phyloP scores from a whole-genome alignment of 2,329 filamentous ascomycete species.

The Coleophoma crateriformis region DNA sequence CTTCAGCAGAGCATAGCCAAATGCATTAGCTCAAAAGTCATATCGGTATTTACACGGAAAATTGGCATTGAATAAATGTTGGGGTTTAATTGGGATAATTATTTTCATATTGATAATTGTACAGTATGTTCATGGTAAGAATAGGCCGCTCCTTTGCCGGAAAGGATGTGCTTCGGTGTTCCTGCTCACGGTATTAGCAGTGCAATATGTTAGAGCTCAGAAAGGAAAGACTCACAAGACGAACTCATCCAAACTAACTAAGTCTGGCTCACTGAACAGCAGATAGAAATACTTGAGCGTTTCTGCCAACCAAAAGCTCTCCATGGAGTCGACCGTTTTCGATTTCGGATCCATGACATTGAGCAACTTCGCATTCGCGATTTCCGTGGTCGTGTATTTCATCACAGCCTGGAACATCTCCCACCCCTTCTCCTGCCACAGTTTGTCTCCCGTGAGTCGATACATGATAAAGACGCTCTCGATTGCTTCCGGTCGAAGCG shows the following conservation, averaged over 20 bases:
- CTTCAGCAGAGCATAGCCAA: too few relatives aligned
- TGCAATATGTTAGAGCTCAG: neutral
- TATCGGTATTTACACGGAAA: too few relatives aligned
- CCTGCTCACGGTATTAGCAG: neutral
- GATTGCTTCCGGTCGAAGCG: conserved; percentile 56
- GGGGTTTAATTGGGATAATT: too few relatives aligned
- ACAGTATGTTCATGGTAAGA: neutral
- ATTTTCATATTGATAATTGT: too few relatives aligned
- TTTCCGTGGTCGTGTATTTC: conserved; percentile 31
- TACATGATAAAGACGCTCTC: conserved; percentile 61
- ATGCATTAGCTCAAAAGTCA: too few relatives aligned
- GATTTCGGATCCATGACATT: conserved; percentile 27
- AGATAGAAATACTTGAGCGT: conserved; percentile 59
- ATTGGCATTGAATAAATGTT: too few relatives aligned
- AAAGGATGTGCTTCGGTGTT: neutral
- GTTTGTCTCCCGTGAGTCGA: conserved; percentile 9
- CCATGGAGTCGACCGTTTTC: conserved; percentile 43
- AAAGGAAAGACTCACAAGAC: conserved; percentile 29
- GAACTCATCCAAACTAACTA: conserved; percentile 54
- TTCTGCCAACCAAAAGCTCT: conserved; percentile 57
- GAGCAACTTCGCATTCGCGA: conserved; percentile 33
- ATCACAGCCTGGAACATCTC: conserved; percentile 39
- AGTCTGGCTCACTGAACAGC: conserved; percentile 37
- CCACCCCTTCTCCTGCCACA: conserved; percentile 36
- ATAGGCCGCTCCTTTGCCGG: neutral